Evolutionary conservation across 306 rosid species (phyloP).

Genomic region (Luffa aegyptiaca): DNA sequence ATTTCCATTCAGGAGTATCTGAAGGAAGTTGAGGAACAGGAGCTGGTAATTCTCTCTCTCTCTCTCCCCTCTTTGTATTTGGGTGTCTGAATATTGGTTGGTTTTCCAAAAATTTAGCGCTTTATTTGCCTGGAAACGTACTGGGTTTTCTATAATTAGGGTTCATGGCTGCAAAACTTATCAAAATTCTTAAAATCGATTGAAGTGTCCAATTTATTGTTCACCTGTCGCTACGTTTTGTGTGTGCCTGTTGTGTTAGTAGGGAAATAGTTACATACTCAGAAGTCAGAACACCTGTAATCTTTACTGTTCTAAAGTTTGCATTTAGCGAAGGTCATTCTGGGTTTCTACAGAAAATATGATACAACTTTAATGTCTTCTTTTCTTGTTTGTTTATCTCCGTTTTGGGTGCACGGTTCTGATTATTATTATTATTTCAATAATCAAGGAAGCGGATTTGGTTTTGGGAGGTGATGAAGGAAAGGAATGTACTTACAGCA

Average conservation of each 20-base stretch:
- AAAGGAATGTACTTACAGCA: conserved; percentile 83
- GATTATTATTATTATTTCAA: not conserved
- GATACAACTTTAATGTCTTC: not conserved
- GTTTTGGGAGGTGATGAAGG: conserved; percentile 98
- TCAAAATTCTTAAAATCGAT: not conserved
- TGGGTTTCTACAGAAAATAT: not conserved
- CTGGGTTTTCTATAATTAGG: conserved; percentile 10
- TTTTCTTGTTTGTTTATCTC: not conserved
- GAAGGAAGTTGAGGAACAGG: conserved; percentile 72
- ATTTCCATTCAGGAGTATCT: conserved; percentile 74
- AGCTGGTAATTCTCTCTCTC: conserved; percentile 44
- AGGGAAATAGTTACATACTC: not conserved
- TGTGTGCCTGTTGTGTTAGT: not conserved
- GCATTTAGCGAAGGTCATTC: not conserved
- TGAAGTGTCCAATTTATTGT: not conserved
- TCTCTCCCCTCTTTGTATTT: not conserved
- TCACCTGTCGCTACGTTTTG: not conserved
- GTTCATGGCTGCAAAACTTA: not conserved
- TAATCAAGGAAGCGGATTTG: conserved; percentile 71
- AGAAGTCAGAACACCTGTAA: not conserved
- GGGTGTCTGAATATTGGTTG: not conserved
- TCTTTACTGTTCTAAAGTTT: not conserved
- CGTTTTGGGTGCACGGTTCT: not conserved
- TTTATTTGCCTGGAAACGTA: not conserved
- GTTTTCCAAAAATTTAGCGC: not conserved